phyloP scores from a whole-genome alignment of 345 rosid genomes.

The Pistacia atlantica region DNA sequence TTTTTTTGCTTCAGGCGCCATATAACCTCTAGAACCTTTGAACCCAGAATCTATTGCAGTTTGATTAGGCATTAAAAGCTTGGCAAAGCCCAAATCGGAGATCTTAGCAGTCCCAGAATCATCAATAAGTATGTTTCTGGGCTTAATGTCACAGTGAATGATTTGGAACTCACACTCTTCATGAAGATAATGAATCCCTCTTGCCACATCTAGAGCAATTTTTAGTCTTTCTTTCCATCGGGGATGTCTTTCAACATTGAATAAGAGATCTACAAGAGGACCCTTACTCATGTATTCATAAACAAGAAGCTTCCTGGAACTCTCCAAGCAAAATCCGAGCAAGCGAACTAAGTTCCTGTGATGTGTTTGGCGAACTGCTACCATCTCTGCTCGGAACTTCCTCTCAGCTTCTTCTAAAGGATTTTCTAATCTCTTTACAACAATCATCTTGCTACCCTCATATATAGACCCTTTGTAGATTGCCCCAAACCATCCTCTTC shows the following conservation, averaged over 20 bases:
- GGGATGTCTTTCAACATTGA: not conserved
- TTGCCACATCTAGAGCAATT: slow-evolving; percentile 15
- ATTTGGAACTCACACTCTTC: slow-evolving; percentile 26
- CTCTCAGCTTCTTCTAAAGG: slow-evolving; percentile 18
- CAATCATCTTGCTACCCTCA: not conserved
- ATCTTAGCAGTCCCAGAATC: slow-evolving; percentile 22
- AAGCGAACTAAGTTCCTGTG: slow-evolving; percentile 34
- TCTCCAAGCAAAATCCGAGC: slow-evolving; percentile 34
- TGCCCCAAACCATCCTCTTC: slow-evolving; percentile 18
- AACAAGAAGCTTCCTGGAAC: slow-evolving; percentile 24
- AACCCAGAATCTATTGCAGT: slow-evolving; percentile 9
- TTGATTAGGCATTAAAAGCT: slow-evolving; percentile 30
- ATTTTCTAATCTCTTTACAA: slow-evolving; percentile 26
- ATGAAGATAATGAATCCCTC: slow-evolving; percentile 16
- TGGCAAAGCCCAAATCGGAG: slow-evolving; percentile 31
- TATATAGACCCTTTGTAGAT: slow-evolving; percentile 27
- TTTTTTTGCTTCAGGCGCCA: not conserved
- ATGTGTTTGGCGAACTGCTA: slow-evolving; percentile 25
- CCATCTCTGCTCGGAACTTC: slow-evolving; percentile 30
- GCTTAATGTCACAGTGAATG: slow-evolving; percentile 29
- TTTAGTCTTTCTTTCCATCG: slow-evolving; percentile 23
- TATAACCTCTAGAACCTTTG: slow-evolving; percentile 5
- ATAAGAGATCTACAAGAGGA: slow-evolving; percentile 17
- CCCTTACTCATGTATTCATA: slow-evolving; percentile 31
- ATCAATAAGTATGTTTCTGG: slow-evolving; percentile 26